Evolutionary conservation across 805 yeast genomes (phyloP).

Genomic region (Blastobotrys parvus): DNA sequence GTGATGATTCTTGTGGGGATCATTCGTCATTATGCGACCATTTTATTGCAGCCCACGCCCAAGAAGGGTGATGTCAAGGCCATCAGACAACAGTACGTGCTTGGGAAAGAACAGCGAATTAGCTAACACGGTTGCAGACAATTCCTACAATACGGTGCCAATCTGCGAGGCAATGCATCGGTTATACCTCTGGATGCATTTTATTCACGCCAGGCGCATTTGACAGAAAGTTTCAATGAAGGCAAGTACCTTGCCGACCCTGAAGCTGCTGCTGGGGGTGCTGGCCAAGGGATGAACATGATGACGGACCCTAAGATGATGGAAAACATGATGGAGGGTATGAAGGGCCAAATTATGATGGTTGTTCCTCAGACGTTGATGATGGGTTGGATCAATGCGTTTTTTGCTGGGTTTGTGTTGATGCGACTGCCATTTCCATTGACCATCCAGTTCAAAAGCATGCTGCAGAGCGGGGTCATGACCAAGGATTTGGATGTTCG

Average conservation of each 20-base stretch:
- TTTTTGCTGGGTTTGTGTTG: constrained; percentile 84
- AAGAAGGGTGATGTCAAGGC: constrained; percentile 44
- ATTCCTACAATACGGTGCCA: constrained; percentile 49
- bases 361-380: constrained; percentile 86
- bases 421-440: constrained; percentile 88
- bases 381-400: constrained; percentile 94
- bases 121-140: constrained; percentile 27
- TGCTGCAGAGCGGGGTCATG: constrained; percentile 81
- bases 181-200: constrained; percentile 49
- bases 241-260: constrained; percentile 51
- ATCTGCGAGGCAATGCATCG: constrained; percentile 46
- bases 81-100: constrained; percentile 40
- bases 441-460: constrained; percentile 80
- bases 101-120: background rate
- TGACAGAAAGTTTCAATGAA: constrained; percentile 40
- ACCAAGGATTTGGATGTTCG: constrained; percentile 82
- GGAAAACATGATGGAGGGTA: constrained; percentile 67
- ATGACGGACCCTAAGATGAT: constrained; percentile 61
- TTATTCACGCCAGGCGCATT: constrained; percentile 40
- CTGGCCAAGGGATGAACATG: constrained; percentile 52
- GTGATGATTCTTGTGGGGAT: constrained; percentile 88
- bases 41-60: constrained; percentile 50
- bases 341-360: constrained; percentile 73
- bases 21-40: constrained; percentile 58
- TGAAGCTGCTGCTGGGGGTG: constrained; percentile 26